Base-by-base conservation (phyloP, 441 rosid genomes). In the Populus hybrid region DNA sequence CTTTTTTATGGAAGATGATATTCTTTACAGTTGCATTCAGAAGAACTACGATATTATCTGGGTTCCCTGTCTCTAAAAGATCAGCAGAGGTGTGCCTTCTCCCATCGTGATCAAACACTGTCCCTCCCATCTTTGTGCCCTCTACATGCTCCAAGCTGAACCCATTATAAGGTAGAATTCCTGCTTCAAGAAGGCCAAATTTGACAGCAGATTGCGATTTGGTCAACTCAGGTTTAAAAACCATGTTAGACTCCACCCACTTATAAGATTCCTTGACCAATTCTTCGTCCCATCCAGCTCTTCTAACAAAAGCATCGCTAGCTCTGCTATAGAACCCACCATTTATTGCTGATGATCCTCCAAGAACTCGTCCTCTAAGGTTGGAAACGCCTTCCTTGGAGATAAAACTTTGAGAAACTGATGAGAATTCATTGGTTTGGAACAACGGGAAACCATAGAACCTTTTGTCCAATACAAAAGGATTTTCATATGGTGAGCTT, bases 281-380 rank as follows among this genome's bases (percentile, higher is more conserved):
- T 72, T 85, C 90, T 67, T 82, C 79, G 61, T 90, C 89, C 99
- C 97, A 95, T 11, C 89, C 92, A 35, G 79, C 85, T 73, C 73
- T 82, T 64, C 78, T 73, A 21, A 91, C 83, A 78, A 87, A 93
- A 34, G 82, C 87, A 5, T 77, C 34, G 30, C 93, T 91, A 23
- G 93, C 97, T 85, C 95, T 82, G 77, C 95, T 89, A 74, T 90
- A 95, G 65, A 92, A 91, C 9, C 93, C 95, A 0, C 94, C 95
- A 74, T 90, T 90, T 77, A 93, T 90, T 7, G 93, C 91, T 0
- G 91, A 87, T 0, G 93, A 90, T 74, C 99, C 97, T n/a, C 97
- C 91, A 11, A 93, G 91, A 30, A 95, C 91, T 20, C 92, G 79
- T 67, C 94, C 93, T 85, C 92, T 89, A 61, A 63, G 80, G 73